These are phyloP conservation scores for Brassica carinata DNA, from an alignment of 345 rosid genomes.

Conservation along the genomic window DNA sequence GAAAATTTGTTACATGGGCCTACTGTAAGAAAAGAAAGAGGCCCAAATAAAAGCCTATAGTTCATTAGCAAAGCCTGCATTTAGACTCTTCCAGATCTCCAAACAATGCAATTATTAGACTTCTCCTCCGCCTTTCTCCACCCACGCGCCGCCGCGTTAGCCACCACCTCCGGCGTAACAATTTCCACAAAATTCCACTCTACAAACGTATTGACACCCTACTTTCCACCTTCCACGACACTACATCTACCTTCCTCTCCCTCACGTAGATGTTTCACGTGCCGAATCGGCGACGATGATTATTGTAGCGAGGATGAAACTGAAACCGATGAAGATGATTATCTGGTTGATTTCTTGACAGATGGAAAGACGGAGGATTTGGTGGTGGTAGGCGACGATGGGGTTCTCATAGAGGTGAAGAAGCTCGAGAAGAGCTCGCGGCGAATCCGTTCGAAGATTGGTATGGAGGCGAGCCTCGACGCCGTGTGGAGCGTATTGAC, in stretches of 20 bases:
- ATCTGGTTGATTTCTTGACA: constrained; percentile 36
- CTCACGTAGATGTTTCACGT: constrained; percentile 27
- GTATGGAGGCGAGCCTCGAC: constrained; percentile 69
- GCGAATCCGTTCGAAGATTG: constrained; percentile 69
- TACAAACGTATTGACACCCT: neutral
- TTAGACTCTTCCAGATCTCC: constrained; percentile 17
- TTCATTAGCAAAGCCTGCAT: constrained; percentile 24
- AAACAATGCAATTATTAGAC: constrained; percentile 47
- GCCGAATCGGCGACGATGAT: constrained; percentile 42
- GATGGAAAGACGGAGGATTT: constrained; percentile 44
- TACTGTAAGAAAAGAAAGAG: neutral
- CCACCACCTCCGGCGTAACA: constrained; percentile 9
- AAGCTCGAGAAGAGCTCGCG: constrained; percentile 67
- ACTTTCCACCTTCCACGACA: neutral
- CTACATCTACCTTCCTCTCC: neutral
- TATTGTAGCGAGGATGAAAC: neutral
- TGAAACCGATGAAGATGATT: constrained; percentile 35
- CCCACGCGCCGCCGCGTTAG: constrained; percentile 31
- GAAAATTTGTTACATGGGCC: neutral
- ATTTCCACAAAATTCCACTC: constrained; percentile 8
- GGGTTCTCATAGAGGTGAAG: constrained; percentile 55
- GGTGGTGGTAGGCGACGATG: constrained; percentile 53
- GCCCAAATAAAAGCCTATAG: constrained; percentile 41
- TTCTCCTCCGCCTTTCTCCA: constrained; percentile 26
- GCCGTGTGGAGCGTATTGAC: constrained; percentile 76